Conservation (phyloP, 2,329 filamentous ascomycete species). For the Cylindrodendrum hubeiense region DNA sequence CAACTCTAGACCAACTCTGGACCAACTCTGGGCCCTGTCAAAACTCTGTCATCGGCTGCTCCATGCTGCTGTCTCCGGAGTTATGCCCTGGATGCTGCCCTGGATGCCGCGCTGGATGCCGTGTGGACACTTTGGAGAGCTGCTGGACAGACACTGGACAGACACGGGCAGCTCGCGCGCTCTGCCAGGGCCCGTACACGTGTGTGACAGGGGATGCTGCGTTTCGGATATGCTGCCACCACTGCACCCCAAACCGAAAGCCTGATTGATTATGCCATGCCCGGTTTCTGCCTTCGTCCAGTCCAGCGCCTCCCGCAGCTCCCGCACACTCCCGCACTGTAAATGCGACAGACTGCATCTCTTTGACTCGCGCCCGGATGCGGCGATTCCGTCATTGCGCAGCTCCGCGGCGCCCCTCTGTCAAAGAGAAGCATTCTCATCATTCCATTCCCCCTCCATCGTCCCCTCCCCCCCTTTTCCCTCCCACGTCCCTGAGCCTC, state of each 20-base stretch:
- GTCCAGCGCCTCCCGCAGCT: slow-evolving; percentile 20
- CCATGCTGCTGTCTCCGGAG: slow-evolving; percentile 18
- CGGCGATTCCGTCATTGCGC: slow-evolving; percentile 6
- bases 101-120: neutral
- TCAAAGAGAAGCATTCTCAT: slow-evolving; percentile 2
- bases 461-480: slow-evolving; percentile 35
- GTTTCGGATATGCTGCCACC: slow-evolving; percentile 38
- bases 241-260: neutral
- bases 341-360: slow-evolving; percentile 15
- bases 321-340: slow-evolving; percentile 10
- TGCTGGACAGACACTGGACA: slow-evolving; percentile 25
- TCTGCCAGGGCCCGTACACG: slow-evolving; percentile 34
- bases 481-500: slow-evolving; percentile 32
- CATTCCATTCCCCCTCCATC: neutral
- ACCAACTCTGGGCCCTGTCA: slow-evolving; percentile 11
- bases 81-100: slow-evolving; percentile 23
- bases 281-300: slow-evolving; percentile 1
- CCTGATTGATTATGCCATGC: neutral
- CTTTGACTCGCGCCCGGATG: neutral
- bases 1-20: too few species aligned
- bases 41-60: neutral
- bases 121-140: neutral
- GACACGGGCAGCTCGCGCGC: slow-evolving; percentile 15
- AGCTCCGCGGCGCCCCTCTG: neutral
- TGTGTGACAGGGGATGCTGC: slow-evolving; percentile 36